These are phyloP conservation scores for Wickerhamomyces xylosicus DNA, from an alignment of 805 yeast species.

Conservation along the genomic window DNA sequence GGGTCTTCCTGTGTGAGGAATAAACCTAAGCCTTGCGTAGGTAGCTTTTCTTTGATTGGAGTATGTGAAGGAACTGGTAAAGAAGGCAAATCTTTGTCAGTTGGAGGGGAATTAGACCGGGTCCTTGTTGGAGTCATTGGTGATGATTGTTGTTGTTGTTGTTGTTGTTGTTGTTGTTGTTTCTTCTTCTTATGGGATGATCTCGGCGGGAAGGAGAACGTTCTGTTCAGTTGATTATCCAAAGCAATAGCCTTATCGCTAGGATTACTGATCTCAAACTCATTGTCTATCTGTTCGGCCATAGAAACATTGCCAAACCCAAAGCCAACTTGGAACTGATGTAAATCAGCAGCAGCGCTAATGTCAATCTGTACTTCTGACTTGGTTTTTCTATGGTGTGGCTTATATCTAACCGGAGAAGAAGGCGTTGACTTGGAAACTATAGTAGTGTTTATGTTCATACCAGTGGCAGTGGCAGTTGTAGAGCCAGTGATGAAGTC, in stretches of 20 bases:
- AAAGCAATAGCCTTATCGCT: slow-evolving; percentile 16
- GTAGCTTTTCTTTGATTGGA: background rate
- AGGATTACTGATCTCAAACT: slow-evolving; percentile 17
- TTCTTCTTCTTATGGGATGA: background rate
- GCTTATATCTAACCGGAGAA: background rate
- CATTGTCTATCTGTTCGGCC: slow-evolving; percentile 11
- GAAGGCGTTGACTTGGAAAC: background rate
- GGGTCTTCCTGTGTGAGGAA: background rate
- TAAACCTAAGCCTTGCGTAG: background rate
- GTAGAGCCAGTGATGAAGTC: background rate
- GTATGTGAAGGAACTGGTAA: background rate
- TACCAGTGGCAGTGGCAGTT: background rate
- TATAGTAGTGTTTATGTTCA: background rate
- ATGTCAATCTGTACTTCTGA: background rate
- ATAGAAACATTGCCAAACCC: background rate
- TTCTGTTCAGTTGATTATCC: slow-evolving; percentile 15
- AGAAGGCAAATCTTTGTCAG: background rate
- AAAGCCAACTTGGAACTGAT: background rate
- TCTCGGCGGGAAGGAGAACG: slow-evolving; percentile 18
- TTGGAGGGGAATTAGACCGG: background rate
- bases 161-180: too few relatives aligned
- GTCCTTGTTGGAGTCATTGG: too few relatives aligned
- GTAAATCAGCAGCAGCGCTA: too few relatives aligned
- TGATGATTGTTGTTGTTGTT: slow-evolving; percentile 1
- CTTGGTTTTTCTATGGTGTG: background rate